These are phyloP conservation scores for Lepiota venenata DNA, from an alignment of 768 basidiomycete genomes.

Conservation along the genomic window DNA sequence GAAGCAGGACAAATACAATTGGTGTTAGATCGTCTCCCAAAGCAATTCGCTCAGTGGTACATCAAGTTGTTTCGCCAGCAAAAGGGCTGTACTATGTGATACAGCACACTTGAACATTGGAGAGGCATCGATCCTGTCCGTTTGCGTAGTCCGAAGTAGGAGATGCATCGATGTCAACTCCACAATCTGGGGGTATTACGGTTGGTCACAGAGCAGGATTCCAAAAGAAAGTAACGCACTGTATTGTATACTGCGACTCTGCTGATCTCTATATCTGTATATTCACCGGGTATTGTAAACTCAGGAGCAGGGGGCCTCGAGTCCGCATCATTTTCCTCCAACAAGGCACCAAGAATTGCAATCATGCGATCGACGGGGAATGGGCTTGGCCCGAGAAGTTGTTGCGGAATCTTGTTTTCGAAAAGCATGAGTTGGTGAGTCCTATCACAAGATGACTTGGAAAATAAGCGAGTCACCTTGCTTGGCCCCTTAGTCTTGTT, in stretches of 20 bases:
- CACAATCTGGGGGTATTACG: conserved; percentile 44
- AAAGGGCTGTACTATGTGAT: conserved; percentile 51
- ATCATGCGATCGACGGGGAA: conserved; percentile 80
- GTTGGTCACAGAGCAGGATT: conserved; percentile 2
- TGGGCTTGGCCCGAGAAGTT: conserved; percentile 72
- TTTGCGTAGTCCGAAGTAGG: conserved; percentile 57
- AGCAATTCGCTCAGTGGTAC: conserved; percentile 62
- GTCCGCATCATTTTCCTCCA: conserved; percentile 71
- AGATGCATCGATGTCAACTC: conserved; percentile 65
- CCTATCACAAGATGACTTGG: not conserved
- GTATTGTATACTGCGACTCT: conserved; percentile 56
- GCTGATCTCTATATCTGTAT: conserved; percentile 70
- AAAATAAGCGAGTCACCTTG: conserved; percentile 31
- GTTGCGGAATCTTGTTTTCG: conserved; percentile 57
- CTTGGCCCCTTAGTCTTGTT: conserved; percentile 38
- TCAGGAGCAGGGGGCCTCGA: conserved; percentile 40
- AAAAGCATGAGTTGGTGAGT: not conserved
- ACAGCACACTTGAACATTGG: conserved; percentile 74
- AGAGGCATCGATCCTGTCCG: conserved; percentile 65
- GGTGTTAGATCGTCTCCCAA: conserved; percentile 49
- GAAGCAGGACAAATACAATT: conserved; percentile 10
- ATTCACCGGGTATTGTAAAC: conserved; percentile 60
- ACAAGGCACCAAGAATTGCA: conserved; percentile 73
- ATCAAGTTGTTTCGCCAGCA: conserved; percentile 56
- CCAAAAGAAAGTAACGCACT: conserved; percentile 36